Evolutionary conservation across 2,329 filamentous ascomycete species (phyloP).

Genomic region (Trichophyton mentagrophytes): DNA sequence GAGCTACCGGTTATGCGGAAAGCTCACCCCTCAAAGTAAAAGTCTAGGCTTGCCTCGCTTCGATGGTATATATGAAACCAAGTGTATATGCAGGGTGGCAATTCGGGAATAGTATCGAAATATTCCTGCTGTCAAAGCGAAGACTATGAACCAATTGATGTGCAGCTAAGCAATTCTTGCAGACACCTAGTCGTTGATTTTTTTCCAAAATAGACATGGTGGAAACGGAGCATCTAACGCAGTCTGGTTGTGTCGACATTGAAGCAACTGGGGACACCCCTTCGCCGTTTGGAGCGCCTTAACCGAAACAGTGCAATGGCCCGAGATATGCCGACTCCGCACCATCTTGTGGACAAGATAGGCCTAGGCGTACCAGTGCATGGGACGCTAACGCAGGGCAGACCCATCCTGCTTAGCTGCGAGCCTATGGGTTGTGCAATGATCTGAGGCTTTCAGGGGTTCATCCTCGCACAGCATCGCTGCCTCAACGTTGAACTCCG

Average conservation of each 20-base stretch:
- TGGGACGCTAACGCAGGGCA: neutral
- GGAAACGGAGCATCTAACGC: slow-evolving; percentile 1
- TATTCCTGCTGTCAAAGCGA: slow-evolving; percentile 3
- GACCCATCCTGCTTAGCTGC: neutral
- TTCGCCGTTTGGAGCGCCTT: neutral
- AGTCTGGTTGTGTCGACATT: neutral
- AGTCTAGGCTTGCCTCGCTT: slow-evolving; percentile 1
- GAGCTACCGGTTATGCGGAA: neutral
- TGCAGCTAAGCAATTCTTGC: neutral
- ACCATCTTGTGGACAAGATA: neutral
- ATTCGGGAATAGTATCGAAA: neutral
- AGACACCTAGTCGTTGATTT: neutral
- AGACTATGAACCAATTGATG: neutral
- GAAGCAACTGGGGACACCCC: neutral
- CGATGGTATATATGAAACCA: slow-evolving; percentile 2
- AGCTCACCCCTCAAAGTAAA: neutral
- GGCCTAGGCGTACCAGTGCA: neutral
- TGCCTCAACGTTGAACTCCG: neutral
- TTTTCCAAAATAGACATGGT: neutral
- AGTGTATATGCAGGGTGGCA: neutral
- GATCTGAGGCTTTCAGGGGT: neutral
- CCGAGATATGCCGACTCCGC: neutral
- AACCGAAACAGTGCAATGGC: neutral
- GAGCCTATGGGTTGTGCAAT: neutral
- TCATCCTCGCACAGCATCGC: neutral